phyloP scores from a whole-genome alignment of 1,284 basidiomycete genomes.

The Pterula multifida region DNA sequence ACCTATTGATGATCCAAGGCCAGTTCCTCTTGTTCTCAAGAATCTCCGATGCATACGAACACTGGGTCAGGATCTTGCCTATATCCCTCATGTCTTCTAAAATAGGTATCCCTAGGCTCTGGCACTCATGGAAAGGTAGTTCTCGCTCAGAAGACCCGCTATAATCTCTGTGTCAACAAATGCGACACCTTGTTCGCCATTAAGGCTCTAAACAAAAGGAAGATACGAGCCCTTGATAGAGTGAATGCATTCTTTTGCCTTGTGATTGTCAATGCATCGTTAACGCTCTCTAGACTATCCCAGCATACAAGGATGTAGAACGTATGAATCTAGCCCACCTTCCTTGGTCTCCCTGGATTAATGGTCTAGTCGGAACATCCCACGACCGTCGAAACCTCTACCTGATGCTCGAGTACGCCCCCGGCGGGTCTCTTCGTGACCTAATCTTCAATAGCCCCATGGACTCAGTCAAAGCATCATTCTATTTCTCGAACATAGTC shows the following conservation, averaged over 20 bases:
- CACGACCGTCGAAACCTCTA: slow-evolving; percentile 35
- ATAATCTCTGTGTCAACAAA: too few species aligned
- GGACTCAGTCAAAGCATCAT: slow-evolving; percentile 21
- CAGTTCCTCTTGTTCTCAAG: neutral
- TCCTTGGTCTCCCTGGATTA: slow-evolving; percentile 40
- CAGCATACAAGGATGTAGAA: slow-evolving; percentile 25
- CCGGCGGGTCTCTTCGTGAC: slow-evolving; percentile 26
- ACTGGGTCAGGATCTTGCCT: too few species aligned
- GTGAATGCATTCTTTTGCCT: slow-evolving; percentile 13
- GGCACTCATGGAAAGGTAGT: too few species aligned
- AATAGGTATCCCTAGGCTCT: too few species aligned
- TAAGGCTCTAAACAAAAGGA: slow-evolving; percentile 27
- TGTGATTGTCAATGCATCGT: slow-evolving; percentile 2
- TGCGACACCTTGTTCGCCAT: too few species aligned
- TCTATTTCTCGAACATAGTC: slow-evolving; percentile 51
- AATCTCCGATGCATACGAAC: slow-evolving; percentile 8
- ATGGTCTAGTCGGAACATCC: slow-evolving; percentile 29
- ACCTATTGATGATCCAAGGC: neutral
- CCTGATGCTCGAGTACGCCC: slow-evolving; percentile 33
- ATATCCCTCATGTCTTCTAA: too few species aligned
- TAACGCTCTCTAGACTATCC: slow-evolving; percentile 11
- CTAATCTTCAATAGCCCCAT: slow-evolving; percentile 23
- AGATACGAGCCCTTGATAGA: slow-evolving; percentile 16
- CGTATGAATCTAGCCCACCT: slow-evolving; percentile 24
- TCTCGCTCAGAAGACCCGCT: too few species aligned